Conservation (phyloP, 106 monocot genomes). For the Vanilla planifolia region DNA sequence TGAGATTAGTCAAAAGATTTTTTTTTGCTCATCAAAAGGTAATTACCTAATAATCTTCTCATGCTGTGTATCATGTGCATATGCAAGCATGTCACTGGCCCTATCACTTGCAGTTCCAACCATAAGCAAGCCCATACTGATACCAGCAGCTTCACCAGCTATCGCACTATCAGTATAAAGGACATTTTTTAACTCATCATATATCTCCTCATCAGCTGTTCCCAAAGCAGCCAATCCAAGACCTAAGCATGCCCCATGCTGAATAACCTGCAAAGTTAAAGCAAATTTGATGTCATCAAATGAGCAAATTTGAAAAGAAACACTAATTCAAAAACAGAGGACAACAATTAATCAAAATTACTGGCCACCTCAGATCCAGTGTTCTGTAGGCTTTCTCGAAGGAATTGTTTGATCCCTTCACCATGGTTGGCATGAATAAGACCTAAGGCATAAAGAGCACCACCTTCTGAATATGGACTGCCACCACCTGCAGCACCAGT, state of each 20-base stretch:
- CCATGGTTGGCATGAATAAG: constrained; percentile 99
- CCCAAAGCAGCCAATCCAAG: constrained; percentile 93
- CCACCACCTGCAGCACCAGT: constrained; percentile 77
- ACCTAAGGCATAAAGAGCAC: constrained; percentile 96
- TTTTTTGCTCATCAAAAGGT: not conserved
- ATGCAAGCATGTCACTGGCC: constrained; percentile 96
- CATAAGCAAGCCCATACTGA: constrained; percentile 98
- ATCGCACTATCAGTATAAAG: constrained; percentile 89
- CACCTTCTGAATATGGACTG: constrained; percentile 99
- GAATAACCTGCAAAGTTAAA: constrained; percentile 67
- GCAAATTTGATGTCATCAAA: not conserved
- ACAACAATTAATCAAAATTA: not conserved
- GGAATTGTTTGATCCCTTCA: constrained; percentile 94
- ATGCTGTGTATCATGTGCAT: constrained; percentile 99
- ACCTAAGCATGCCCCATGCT: constrained; percentile 96
- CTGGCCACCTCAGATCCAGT: constrained; percentile 69
- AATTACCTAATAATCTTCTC: constrained; percentile 94
- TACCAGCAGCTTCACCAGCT: constrained; percentile 99
- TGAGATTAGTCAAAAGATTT: not conserved
- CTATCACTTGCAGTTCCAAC: constrained; percentile 89
- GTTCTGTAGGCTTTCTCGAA: constrained; percentile 85
- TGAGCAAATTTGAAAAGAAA: not conserved
- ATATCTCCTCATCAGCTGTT: constrained; percentile 93
- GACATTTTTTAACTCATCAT: constrained; percentile 91
- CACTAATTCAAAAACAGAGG: too few relatives aligned